Base-by-base conservation (phyloP, 306 rosid genomes). In the Glycine soja region DNA sequence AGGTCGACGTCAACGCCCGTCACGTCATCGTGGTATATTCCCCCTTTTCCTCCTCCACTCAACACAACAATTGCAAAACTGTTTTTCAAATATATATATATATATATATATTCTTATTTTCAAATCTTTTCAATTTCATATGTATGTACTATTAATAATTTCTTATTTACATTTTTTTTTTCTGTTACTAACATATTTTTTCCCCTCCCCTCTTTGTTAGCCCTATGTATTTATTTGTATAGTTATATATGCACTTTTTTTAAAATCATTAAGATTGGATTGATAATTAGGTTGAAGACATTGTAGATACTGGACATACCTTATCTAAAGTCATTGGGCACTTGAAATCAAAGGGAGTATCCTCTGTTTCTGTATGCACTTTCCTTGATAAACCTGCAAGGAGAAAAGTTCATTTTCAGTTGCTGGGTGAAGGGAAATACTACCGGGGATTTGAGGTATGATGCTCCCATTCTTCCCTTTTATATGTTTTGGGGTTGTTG, bases 301-400 rank as follows among this genome's bases (percentile, higher is more conserved):
- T 95, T 52, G 91, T 95, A 34, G 99, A 95, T 59, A 89, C 93
- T 0, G 99, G 99, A 52, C 91, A 64, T 45, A 95, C 99, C 36
- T 1, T 95, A 30, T 87, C 87, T 9, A 74, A 69, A 64, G 79
- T 93, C 15, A 81, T 90, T 80, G 85, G 73, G 1, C 89, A 90
- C 84, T 67, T 95, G 89, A 83, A 93, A 72, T 74, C 86, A 3
- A 93, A 93, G 82, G 97, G 94, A 42, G 98, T 97, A 0, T 85
- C 93, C 16, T 90, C 97, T 83, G 90, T 95, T 6, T 93, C 99
- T 2, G 91, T 95, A 0, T 91, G 98, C 81, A 76, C 98, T 56
- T 87, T 95, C 68, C 99, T 95, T 70, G 98, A 95, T 81, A 95
- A 93, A 82, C 94, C 97, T 8, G 16, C 84, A 0, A 84, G 97